Evolutionary conservation across 2,329 filamentous ascomycete genomes (phyloP).

Genomic region (Aspergillus quadrilineatus): DNA sequence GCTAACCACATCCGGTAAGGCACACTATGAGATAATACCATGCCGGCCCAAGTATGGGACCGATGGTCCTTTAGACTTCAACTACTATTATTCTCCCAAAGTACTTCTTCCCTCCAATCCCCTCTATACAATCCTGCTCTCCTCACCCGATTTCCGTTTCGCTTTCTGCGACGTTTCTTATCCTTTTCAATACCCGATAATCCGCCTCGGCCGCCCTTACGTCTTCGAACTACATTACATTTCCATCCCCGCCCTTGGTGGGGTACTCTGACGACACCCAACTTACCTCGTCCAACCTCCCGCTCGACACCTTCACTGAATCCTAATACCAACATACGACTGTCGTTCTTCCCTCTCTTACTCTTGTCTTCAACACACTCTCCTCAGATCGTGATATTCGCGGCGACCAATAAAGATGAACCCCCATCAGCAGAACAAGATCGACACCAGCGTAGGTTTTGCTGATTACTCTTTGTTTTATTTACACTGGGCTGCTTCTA

Average conservation of each 20-base stretch:
- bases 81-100: not conserved
- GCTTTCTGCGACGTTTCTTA: not conserved
- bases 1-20: constrained; percentile 4
- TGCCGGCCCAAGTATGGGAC: not conserved
- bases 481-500: constrained; percentile 7
- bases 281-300: constrained; percentile 13
- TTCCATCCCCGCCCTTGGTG: constrained; percentile 15
- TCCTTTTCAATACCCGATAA: not conserved
- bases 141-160: not conserved
- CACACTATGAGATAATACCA: constrained; percentile 3
- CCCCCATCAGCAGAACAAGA: constrained; percentile 96
- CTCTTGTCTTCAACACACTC: not conserved
- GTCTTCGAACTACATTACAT: constrained; percentile 2
- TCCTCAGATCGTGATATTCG: constrained; percentile 6
- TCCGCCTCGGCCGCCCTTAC: not conserved
- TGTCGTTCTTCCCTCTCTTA: not conserved
- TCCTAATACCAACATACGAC: constrained; percentile 6
- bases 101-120: constrained; percentile 1
- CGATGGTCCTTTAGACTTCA: not conserved
- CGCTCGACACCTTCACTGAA: constrained; percentile 2
- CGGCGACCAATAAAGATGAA: constrained; percentile 65
- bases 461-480: not conserved
- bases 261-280: constrained; percentile 20
- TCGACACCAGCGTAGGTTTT: constrained; percentile 83
- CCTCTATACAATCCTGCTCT: not conserved